Percentiles rank a stretch among this genome's conserved stretches.
phyloP scores from a whole-genome alignment of 345 rosid genomes.

The Rhizophora mangle region DNA sequence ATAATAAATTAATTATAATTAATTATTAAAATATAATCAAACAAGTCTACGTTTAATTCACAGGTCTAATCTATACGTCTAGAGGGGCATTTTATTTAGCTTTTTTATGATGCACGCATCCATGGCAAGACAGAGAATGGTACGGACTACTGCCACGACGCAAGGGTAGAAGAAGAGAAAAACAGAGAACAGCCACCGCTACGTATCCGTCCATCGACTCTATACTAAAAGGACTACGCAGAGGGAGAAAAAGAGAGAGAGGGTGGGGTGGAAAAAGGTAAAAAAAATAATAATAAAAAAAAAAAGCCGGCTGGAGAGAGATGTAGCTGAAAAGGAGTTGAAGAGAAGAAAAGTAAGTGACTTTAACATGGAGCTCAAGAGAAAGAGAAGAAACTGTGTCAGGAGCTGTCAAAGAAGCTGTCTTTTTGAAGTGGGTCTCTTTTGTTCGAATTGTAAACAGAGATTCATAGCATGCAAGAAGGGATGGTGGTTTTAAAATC shows the following conservation, averaged over 20 bases:
- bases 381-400: slow-evolving; percentile 15
- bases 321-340: slow-evolving; percentile 12
- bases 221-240: slow-evolving; percentile 1
- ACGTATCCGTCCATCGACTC: background rate
- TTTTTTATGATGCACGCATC: slow-evolving; percentile 62
- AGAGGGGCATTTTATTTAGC: slow-evolving; percentile 22
- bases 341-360: slow-evolving; percentile 6
- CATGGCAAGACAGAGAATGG: slow-evolving; percentile 37
- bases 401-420: background rate
- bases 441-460: slow-evolving; percentile 15
- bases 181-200: slow-evolving; percentile 19
- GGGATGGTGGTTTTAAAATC: slow-evolving; percentile 11
- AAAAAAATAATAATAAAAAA: background rate
- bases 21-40: no score
- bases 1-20: no score
- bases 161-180: slow-evolving; percentile 17
- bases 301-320: background rate
- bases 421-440: slow-evolving; percentile 27
- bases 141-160: slow-evolving; percentile 30
- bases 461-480: slow-evolving; percentile 34
- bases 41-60: no score
- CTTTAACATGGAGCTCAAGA: slow-evolving; percentile 28
- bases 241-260: slow-evolving; percentile 6
- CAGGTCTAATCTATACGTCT: no score
- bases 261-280: background rate